Evolutionary conservation across 192 early-diverging fungal species (phyloP).

Genomic region (Hyaloraphidium curvatum): DNA sequence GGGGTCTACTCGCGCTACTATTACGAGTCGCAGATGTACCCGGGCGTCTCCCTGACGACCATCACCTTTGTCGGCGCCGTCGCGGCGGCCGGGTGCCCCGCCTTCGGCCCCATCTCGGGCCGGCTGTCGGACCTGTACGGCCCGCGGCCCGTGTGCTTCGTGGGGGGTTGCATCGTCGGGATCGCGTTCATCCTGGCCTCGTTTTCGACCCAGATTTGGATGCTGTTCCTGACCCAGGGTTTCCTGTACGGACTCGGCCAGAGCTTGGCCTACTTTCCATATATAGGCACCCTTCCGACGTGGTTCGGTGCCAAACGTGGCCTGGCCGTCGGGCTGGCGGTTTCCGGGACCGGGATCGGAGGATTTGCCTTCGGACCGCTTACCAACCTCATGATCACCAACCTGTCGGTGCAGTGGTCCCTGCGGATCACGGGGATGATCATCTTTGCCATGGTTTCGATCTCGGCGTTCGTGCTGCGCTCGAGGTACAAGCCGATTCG

Average conservation of each 20-base stretch:
- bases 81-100: not conserved
- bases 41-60: not conserved
- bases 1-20: slow-evolving; percentile 26
- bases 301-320: slow-evolving; percentile 38
- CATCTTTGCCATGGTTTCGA: slow-evolving; percentile 1
- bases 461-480: too few species aligned
- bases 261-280: slow-evolving; percentile 33
- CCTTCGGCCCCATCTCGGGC: not conserved
- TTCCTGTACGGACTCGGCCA: slow-evolving; percentile 36
- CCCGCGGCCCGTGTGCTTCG: not conserved
- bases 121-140: not conserved
- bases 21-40: not conserved
- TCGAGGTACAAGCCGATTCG: too few species aligned
- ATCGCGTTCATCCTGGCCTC: not conserved
- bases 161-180: not conserved
- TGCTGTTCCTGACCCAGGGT: slow-evolving; percentile 36
- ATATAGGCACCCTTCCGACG: slow-evolving; percentile 32
- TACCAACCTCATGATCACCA: slow-evolving; percentile 11
- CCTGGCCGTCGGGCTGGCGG: slow-evolving; percentile 29
- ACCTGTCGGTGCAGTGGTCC: slow-evolving; percentile 22
- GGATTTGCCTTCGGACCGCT: slow-evolving; percentile 39
- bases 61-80: not conserved
- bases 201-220: not conserved
- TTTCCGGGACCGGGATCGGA: slow-evolving; percentile 42
- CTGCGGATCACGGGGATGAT: slow-evolving; percentile 27